phyloP scores from a whole-genome alignment of 306 rosid genomes.

The Rosa rugosa region DNA sequence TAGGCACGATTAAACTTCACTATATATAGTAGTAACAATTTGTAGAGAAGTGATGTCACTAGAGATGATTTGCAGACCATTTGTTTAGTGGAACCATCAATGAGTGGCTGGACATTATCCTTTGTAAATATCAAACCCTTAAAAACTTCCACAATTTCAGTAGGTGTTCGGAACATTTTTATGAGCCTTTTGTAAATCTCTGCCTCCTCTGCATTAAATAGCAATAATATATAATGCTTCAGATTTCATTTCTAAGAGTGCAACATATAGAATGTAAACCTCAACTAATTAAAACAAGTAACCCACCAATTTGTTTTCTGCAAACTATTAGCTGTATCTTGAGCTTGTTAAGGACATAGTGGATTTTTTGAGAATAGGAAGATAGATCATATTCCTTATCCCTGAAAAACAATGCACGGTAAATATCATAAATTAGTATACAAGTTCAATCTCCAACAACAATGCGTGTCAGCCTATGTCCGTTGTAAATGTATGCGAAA shows the following conservation, averaged over 20 bases:
- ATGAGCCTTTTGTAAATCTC: not conserved
- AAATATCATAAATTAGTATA: not conserved
- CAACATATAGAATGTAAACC: not conserved
- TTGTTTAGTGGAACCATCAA: conserved; percentile 51
- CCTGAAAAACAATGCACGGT: conserved; percentile 12
- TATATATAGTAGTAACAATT: not conserved
- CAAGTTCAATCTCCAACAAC: too few relatives aligned
- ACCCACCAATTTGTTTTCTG: conserved; percentile 42
- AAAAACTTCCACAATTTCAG: conserved; percentile 37
- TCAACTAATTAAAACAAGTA: not conserved
- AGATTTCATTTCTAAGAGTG: not conserved
- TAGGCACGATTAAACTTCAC: not conserved
- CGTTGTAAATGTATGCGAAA: not conserved
- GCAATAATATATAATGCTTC: not conserved
- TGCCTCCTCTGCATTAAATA: conserved; percentile 18
- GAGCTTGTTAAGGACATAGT: conserved; percentile 36
- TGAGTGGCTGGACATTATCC: conserved; percentile 26
- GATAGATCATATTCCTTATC: conserved; percentile 43
- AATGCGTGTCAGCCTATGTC: too few relatives aligned
- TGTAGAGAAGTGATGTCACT: not conserved
- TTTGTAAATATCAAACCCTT: conserved; percentile 29
- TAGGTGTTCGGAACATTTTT: conserved; percentile 22
- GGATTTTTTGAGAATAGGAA: conserved; percentile 47
- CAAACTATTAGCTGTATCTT: conserved; percentile 34
- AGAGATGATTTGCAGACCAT: conserved; percentile 22